A percentile compares a stretch with the other conserved stretches of the same genome.
Conservation (phyloP, 2,329 filamentous ascomycete species). For the Penicillium sp. region DNA sequence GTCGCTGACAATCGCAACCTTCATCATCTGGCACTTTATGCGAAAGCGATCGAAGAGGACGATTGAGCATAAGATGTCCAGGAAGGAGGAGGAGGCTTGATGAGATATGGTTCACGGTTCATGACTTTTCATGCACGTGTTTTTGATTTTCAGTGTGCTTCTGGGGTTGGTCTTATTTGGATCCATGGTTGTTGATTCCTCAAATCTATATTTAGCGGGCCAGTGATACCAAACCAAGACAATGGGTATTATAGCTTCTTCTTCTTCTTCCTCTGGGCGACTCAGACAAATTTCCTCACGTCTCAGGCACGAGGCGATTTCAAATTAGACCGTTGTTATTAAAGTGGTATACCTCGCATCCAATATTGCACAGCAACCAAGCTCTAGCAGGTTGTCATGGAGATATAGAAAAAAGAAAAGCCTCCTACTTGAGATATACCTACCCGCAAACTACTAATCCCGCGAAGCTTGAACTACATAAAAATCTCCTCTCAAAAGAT, state of each 20-base stretch:
- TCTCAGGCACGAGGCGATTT: not conserved
- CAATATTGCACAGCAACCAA: no score
- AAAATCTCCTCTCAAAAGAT: not conserved
- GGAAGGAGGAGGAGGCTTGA: not conserved
- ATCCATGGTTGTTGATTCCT: no score
- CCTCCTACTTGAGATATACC: no score
- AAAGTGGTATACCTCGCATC: not conserved
- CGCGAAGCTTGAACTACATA: not conserved
- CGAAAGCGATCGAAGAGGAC: slow-evolving; percentile 1
- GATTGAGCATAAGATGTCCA: slow-evolving; percentile 6
- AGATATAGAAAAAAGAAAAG: not conserved
- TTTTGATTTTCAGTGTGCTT: no score
- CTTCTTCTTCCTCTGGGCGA: not conserved
- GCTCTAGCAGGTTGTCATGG: not conserved
- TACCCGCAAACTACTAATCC: not conserved
- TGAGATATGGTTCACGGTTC: not conserved
- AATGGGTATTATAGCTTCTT: not conserved
- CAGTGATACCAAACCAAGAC: no score
- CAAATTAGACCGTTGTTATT: not conserved
- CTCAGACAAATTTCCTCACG: not conserved
- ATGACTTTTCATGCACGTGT: no score
- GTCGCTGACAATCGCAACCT: slow-evolving; percentile 1
- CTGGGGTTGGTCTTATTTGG: no score
- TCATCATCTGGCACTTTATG: slow-evolving; percentile 11
- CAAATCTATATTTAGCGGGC: no score